Evolutionary conservation across 495 filamentous ascomycete genomes (phyloP), one percentile per base, ranked within the genome.

Genomic region (Aspergillus saccharolyticus): DNA sequence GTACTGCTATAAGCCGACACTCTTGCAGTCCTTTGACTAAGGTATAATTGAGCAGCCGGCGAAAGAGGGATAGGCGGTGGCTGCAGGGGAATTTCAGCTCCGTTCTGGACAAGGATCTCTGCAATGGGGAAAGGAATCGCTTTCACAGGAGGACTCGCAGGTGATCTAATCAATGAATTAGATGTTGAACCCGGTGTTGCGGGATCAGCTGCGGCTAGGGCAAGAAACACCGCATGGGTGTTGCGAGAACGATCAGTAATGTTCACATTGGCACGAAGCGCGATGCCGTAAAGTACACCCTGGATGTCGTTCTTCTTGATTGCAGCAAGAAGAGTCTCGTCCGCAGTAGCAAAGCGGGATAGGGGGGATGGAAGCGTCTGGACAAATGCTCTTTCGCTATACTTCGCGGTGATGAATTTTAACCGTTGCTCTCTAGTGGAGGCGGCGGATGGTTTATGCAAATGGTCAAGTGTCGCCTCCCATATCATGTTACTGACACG

Each of bases 281-380:
- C 90, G 22, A 99, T 80, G 18, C 91, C 95, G 62, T 97, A 93
- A 19, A 97, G 84, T 12, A 95, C 89, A 54, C 89, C 87, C 55
- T 91, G 87, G 39, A 97, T 88, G 60, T 99, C 91, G 69, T 96
- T 96, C 61, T 85, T 87, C 76, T 96, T 97, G 72, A 96, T 89
- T 8, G 89, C 90, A 1, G 91, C 90, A n/a, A 99, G 77, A 7
- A 99, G 85, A 0, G 86, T 90, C 64, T 99, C 94, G 54, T 97
- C 90, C 0, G 95, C 77, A 0, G 88, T 90, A 4, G 83, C 77
- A 65, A 88, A 94, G 17, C 88, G 83, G 14, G 90, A 94, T 10
- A 87, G 70, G 0, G 88, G 85, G 18, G 89, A 70, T 3, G 88
- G 87, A 18, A 97, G 84, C 5, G 85, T 85, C 60, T 89, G 83